Conservation (phyloP, 2,329 filamentous ascomycete species). For the Alternaria sp. region DNA sequence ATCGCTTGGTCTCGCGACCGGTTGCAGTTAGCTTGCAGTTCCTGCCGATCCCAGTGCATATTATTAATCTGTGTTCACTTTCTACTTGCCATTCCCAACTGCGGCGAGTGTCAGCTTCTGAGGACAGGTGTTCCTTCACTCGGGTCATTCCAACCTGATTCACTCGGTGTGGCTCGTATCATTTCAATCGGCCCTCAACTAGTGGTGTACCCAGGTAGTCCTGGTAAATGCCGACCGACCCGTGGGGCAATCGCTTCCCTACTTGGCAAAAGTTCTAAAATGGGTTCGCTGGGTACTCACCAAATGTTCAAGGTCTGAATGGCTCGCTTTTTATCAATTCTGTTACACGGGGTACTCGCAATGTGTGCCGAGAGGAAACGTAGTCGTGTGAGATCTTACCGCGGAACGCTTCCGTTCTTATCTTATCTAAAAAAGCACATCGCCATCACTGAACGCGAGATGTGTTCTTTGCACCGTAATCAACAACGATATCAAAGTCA, state of each 20-base stretch:
- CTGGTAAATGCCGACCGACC: neutral
- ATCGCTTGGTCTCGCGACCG: neutral
- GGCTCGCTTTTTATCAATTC: neutral
- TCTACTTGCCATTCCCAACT: constrained; percentile 8
- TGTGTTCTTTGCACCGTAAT: neutral
- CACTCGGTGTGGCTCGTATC: neutral
- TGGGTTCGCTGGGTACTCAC: neutral
- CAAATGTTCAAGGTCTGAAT: neutral
- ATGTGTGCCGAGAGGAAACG: neutral
- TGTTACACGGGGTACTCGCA: neutral
- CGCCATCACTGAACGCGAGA: neutral
- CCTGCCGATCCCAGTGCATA: constrained; percentile 20
- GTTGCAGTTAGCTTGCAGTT: constrained; percentile 21
- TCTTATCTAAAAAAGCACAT: neutral
- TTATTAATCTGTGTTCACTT: constrained; percentile 34
- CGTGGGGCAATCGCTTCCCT: neutral
- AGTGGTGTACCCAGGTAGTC: neutral
- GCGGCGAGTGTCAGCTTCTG: neutral
- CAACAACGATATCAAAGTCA: neutral
- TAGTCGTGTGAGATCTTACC: neutral
- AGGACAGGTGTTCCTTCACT: constrained; percentile 37
- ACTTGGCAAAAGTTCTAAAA: neutral
- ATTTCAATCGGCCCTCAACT: neutral
- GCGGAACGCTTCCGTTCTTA: neutral
- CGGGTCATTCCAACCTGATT: neutral